Base-by-base conservation (phyloP, 805 yeast genomes). In the Teunomyces lycoperdinae region DNA sequence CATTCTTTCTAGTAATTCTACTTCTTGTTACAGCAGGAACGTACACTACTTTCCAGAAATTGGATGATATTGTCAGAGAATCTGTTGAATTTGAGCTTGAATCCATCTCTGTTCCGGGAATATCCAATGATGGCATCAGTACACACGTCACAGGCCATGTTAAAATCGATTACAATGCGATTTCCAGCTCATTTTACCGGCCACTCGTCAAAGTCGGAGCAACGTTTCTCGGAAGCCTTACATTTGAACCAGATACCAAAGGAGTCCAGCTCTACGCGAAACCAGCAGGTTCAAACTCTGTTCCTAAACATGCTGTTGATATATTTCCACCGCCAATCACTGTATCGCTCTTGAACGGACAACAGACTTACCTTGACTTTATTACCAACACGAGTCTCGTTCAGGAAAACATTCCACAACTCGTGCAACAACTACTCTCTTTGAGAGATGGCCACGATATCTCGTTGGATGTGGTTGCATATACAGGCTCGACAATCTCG, bases 91-190 rank as follows among this genome's bases (percentile, higher is more conserved):
- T 66, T 10, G 51, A 60, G 20, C 34, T 67, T 1, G 57, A 64
- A 26, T 54, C 59, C 14, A 50, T 68, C 4, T 55, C 69, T 3
- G 48, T 69, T 5, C 41, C 43, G 5, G 48, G 49, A 9, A 46
- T 67, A 20, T 57, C 57, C 28, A 60, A 58, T 13, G 41, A 45
- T 5, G 76, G 76, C 2, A 40, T 68, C 5, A 55, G 60, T 17
- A 54, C 66, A 16, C 66, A 62, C 44, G 62, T 70, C 13, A 49
- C 53, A 4, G 68, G 67, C 3, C 43, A 59, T 0, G 45, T 70
- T 2, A 39, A 50, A 5, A 54, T 70, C 11, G 49, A 69, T 50
- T 71, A 70, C 50, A 62, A 57, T 42, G 47, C 56, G 7, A 54
- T 70, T 5, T 20, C 53, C 29, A 64, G 57, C 43, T 16, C 42